Evolutionary conservation across 306 rosid species (phyloP), one percentile per base, ranked within the genome.

Genomic region (Acacia crassicarpa): DNA sequence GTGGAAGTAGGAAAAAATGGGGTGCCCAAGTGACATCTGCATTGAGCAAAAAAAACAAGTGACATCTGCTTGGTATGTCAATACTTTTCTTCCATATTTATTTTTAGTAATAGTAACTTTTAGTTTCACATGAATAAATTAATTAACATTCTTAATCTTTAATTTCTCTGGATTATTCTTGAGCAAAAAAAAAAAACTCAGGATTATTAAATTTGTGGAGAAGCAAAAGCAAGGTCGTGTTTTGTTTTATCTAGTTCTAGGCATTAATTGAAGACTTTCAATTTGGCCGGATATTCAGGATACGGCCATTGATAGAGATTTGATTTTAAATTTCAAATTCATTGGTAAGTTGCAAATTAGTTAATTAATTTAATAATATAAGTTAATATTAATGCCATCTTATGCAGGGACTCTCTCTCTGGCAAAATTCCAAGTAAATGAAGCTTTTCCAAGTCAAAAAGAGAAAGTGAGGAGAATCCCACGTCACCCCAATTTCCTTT

Each of bases 291-390:
- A 53, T 12, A 70, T 44, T 4, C 10, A 13, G 56, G 54, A 56
- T 38, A 19, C 23, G 53, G 32, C 8, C 20, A 72, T 22, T 69
- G 40, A 70, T 43, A 71, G 54, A 45, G 23, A 46, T 72, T 72
- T 6, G 41, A 72, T 6, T 72, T 45, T 46, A 25, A 72, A 72
- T 72, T 72, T 72, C 76, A 72, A 72, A 45, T 23, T 17, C 56
- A 70, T 70, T 23, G 7, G 75, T 4, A 54, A 41, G 4, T 6
- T 9, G 46, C 20, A 22, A 22, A 41, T 20, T 67, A 67, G 7
- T 67, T 12, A 61, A 22, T 22, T 22, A 59, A 54, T 54, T 54
- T 54, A 56, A 54, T 20, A 54, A 0, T 53, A 20, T 20, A 54
- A 51, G 15, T 51, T 51, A 14, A 14, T 49, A 12, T 16, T 4